Percentiles rank a stretch among this genome's conserved stretches.
Conservation (phyloP, 2,329 filamentous ascomycete genomes). For the Pseudopithomyces chartarum region DNA sequence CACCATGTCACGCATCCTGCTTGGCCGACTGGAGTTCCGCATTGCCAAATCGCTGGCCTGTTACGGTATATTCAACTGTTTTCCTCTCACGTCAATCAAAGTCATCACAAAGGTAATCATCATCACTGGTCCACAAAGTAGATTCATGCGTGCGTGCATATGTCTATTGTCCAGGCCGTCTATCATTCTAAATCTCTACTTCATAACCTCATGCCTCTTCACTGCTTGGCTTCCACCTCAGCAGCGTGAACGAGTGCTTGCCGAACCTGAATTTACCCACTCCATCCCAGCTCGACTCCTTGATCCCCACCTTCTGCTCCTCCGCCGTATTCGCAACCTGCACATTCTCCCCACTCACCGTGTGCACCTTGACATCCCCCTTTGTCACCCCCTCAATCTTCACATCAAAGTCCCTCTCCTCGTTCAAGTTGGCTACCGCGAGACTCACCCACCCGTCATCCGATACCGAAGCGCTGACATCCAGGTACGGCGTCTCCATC, state of each 20-base stretch:
- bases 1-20: too few relatives aligned
- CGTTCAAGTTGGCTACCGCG: slow-evolving; percentile 73
- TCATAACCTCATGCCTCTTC: neutral
- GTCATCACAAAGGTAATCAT: neutral
- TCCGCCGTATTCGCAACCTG: slow-evolving; percentile 66
- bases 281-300: slow-evolving; percentile 67
- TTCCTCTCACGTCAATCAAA: too few relatives aligned
- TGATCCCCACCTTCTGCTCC: slow-evolving; percentile 65
- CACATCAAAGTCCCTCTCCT: slow-evolving; percentile 63
- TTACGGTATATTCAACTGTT: too few relatives aligned
- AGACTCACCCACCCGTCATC: slow-evolving; percentile 67
- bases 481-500: slow-evolving; percentile 72
- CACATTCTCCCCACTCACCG: slow-evolving; percentile 63
- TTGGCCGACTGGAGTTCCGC: too few relatives aligned
- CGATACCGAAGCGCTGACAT: slow-evolving; percentile 66
- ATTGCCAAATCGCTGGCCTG: too few relatives aligned
- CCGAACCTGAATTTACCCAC: slow-evolving; percentile 67
- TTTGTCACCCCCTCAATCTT: slow-evolving; percentile 60
- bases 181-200: neutral
- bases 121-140: too few relatives aligned
- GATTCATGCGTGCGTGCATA: neutral
- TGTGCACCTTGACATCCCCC: slow-evolving; percentile 63
- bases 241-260: slow-evolving; percentile 72
- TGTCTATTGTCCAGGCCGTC: neutral
- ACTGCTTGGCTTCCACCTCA: slow-evolving; percentile 56